Evolutionary conservation across 78 protist genomes (phyloP).

Genomic region (Planoprotostelium fungivorum): DNA sequence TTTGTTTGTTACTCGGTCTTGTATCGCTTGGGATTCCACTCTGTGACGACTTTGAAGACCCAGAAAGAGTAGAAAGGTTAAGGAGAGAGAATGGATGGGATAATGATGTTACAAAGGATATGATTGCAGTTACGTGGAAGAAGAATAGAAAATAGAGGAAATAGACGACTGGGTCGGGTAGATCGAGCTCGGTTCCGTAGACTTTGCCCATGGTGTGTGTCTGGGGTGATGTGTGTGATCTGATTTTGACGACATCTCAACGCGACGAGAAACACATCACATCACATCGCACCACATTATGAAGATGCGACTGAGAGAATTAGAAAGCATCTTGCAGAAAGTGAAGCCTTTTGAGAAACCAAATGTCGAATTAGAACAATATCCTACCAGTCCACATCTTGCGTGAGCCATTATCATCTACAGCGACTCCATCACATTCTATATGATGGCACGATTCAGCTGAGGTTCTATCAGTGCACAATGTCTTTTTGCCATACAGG

Average conservation of each 20-base stretch:
- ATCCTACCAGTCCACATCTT: conserved; percentile 58
- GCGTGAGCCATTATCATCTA: conserved; percentile 11
- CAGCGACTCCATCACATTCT: background rate
- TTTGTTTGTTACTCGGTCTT: background rate
- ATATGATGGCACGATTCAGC: too few species aligned
- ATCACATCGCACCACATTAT: too few species aligned
- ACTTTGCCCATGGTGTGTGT: background rate
- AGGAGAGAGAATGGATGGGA: background rate
- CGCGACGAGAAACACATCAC: background rate
- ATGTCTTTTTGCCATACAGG: background rate
- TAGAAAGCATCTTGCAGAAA: conserved; percentile 21
- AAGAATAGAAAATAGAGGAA: background rate
- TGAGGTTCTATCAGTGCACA: conserved; percentile 17
- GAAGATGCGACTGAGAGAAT: background rate
- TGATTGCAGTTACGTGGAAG: background rate
- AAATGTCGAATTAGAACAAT: conserved; percentile 60
- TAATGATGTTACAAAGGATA: background rate
- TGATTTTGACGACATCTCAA: background rate
- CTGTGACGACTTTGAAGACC: background rate
- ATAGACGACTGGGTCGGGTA: background rate
- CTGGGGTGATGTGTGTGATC: background rate
- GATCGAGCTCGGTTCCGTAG: background rate
- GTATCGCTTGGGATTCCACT: background rate
- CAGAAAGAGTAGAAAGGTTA: background rate
- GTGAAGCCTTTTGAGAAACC: conserved; percentile 13